These are phyloP conservation scores for Backusella tuberculispora DNA, from an alignment of 192 early-diverging fungal species.

Conservation along the genomic window DNA sequence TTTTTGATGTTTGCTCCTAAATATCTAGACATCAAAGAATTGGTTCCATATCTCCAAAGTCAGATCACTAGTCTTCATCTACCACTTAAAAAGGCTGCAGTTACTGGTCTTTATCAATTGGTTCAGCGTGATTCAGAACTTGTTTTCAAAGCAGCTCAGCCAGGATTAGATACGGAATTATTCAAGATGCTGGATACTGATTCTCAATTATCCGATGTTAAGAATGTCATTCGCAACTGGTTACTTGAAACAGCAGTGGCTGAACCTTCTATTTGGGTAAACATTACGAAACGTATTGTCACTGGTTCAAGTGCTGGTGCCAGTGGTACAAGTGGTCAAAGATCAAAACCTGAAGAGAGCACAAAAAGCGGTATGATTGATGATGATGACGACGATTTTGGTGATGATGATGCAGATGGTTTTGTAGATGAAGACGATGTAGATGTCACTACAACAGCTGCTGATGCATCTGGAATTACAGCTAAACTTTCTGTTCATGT, in stretches of 20 bases:
- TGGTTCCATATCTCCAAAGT: slow-evolving; percentile 78
- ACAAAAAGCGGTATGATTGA: slow-evolving; percentile 7
- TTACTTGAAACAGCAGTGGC: slow-evolving; percentile 62
- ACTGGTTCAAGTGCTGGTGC: slow-evolving; percentile 42
- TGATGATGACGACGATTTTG: slow-evolving; percentile 41
- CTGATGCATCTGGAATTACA: slow-evolving; percentile 34
- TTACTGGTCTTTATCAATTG: slow-evolving; percentile 87
- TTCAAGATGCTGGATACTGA: slow-evolving; percentile 83
- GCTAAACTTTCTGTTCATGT: slow-evolving; percentile 39
- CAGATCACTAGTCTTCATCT: slow-evolving; percentile 66
- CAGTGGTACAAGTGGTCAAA: slow-evolving; percentile 7
- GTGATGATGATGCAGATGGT: slow-evolving; percentile 48
- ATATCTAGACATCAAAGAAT: slow-evolving; percentile 62
- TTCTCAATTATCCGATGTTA: slow-evolving; percentile 58
- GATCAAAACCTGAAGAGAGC: slow-evolving; percentile 35
- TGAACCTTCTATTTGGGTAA: slow-evolving; percentile 81
- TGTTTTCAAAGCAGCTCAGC: slow-evolving; percentile 65
- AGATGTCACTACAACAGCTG: slow-evolving; percentile 40
- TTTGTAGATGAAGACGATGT: slow-evolving; percentile 41
- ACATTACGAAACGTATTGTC: slow-evolving; percentile 78
- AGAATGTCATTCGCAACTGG: slow-evolving; percentile 63
- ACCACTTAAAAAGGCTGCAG: slow-evolving; percentile 70
- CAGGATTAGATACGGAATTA: slow-evolving; percentile 76
- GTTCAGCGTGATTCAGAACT: slow-evolving; percentile 74
- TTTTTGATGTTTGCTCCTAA: slow-evolving; percentile 89